These are phyloP conservation scores for Irpex rosettiformis DNA, from an alignment of 1,284 basidiomycete genomes.

Conservation along the genomic window DNA sequence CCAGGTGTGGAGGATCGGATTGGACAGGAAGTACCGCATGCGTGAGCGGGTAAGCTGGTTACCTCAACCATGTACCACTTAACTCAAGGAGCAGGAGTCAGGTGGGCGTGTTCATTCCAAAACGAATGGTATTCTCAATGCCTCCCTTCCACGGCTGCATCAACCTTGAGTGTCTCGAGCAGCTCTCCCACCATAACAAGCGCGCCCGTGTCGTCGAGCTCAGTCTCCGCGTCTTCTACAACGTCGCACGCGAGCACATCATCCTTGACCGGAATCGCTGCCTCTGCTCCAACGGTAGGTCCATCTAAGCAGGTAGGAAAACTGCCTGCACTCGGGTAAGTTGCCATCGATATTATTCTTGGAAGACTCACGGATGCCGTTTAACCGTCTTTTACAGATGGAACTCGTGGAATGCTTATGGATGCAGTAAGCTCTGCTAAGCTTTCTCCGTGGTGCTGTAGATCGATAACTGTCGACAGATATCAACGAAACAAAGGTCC, in stretches of 20 bases:
- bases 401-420: slow-evolving; percentile 55
- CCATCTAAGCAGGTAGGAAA: slow-evolving; percentile 31
- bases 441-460: background rate
- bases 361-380: background rate
- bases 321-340: slow-evolving; percentile 35
- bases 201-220: slow-evolving; percentile 11
- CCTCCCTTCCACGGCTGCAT: slow-evolving; percentile 20
- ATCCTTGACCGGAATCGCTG: slow-evolving; percentile 11
- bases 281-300: slow-evolving; percentile 26
- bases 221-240: slow-evolving; percentile 10
- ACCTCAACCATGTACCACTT: background rate
- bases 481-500: slow-evolving; percentile 43
- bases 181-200: slow-evolving; percentile 15
- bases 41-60: slow-evolving; percentile 25
- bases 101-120: slow-evolving; percentile 29
- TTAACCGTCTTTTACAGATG: slow-evolving; percentile 31
- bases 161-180: slow-evolving; percentile 8
- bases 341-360: background rate
- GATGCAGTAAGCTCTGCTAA: slow-evolving; percentile 31
- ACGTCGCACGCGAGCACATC: slow-evolving; percentile 2
- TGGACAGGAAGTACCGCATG: slow-evolving; percentile 33
- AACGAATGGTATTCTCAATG: slow-evolving; percentile 37
- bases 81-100: slow-evolving; percentile 9
- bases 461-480: slow-evolving; percentile 23
- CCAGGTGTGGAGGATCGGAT: slow-evolving; percentile 30